These are phyloP conservation scores for Paraphaeosphaeria minitans DNA, from an alignment of 2,329 filamentous ascomycete species.

Conservation along the genomic window DNA sequence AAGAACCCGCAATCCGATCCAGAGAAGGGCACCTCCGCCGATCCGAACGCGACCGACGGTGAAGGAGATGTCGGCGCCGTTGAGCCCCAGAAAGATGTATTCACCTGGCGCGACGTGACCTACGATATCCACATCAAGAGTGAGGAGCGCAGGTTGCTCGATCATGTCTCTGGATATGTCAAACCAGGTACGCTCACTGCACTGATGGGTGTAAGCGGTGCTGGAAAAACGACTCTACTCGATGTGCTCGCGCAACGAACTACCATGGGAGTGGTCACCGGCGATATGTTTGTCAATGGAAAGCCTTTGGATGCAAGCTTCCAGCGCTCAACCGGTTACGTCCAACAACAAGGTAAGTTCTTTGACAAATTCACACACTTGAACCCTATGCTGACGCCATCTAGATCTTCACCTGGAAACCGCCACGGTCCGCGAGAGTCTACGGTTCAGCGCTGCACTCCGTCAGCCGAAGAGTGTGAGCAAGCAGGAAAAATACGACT, in stretches of 20 bases:
- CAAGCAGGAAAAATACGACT: slow-evolving; percentile 63
- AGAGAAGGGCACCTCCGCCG: slow-evolving; percentile 36
- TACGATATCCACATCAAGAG: slow-evolving; percentile 48
- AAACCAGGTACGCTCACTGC: slow-evolving; percentile 59
- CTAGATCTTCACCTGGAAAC: slow-evolving; percentile 47
- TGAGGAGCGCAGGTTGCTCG: slow-evolving; percentile 57
- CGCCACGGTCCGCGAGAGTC: slow-evolving; percentile 44
- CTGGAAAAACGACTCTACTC: slow-evolving; percentile 47
- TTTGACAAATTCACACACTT: not conserved
- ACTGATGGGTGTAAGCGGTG: slow-evolving; percentile 46
- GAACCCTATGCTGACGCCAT: not conserved
- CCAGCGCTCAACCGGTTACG: slow-evolving; percentile 47
- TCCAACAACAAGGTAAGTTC: slow-evolving; percentile 43
- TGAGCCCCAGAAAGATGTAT: slow-evolving; percentile 49
- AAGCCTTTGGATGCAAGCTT: slow-evolving; percentile 42
- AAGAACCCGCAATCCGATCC: slow-evolving; percentile 41
- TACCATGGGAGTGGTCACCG: slow-evolving; percentile 46
- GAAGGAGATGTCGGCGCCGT: slow-evolving; percentile 47
- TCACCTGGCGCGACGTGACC: slow-evolving; percentile 44
- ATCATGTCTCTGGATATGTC: slow-evolving; percentile 60
- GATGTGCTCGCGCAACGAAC: slow-evolving; percentile 44
- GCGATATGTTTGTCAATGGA: slow-evolving; percentile 47
- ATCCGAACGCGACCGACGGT: slow-evolving; percentile 32
- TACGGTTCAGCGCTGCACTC: slow-evolving; percentile 44
- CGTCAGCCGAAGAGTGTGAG: slow-evolving; percentile 60